A percentile compares a stretch with the other conserved stretches of the same genome.
Conservation (phyloP, 176 grass and related monocot genomes). For the Ensete ventricosum region DNA sequence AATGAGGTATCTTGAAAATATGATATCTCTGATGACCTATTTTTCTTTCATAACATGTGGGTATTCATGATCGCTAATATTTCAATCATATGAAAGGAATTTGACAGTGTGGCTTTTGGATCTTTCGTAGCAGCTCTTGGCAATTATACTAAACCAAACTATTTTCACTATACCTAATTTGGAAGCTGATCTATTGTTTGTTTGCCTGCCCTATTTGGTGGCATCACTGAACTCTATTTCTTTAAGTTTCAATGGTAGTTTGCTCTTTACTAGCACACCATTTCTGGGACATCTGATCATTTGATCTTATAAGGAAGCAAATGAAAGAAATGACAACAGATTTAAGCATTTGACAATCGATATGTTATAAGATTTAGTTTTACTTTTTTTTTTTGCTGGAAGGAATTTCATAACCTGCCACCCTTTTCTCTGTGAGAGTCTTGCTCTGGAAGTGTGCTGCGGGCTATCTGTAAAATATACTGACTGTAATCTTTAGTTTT, state of each 20-base stretch:
- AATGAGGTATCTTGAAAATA: slow-evolving; percentile 21
- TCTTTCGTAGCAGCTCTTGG: not conserved
- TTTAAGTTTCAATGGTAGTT: too few relatives aligned
- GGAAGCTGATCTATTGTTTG: not conserved
- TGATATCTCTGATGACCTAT: not conserved
- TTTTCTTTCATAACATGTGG: not conserved
- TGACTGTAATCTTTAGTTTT: too few relatives aligned
- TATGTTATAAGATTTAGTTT: too few relatives aligned
- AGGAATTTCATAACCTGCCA: too few relatives aligned
- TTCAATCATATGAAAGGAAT: not conserved
- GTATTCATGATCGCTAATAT: not conserved
- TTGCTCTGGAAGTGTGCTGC: too few relatives aligned
- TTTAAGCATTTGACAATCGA: not conserved
- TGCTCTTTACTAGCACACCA: too few relatives aligned
- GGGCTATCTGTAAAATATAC: too few relatives aligned
- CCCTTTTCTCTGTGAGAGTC: too few relatives aligned
- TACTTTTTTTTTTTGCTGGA: too few relatives aligned
- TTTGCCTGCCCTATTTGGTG: not conserved
- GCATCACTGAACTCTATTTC: not conserved
- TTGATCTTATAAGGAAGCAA: not conserved
- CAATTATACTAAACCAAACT: not conserved
- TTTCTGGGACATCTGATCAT: not conserved
- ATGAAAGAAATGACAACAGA: not conserved
- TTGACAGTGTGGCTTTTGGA: not conserved
- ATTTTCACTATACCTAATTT: not conserved